Conservation (phyloP, 1,284 basidiomycete species). For the Sphagnurus paluster region DNA sequence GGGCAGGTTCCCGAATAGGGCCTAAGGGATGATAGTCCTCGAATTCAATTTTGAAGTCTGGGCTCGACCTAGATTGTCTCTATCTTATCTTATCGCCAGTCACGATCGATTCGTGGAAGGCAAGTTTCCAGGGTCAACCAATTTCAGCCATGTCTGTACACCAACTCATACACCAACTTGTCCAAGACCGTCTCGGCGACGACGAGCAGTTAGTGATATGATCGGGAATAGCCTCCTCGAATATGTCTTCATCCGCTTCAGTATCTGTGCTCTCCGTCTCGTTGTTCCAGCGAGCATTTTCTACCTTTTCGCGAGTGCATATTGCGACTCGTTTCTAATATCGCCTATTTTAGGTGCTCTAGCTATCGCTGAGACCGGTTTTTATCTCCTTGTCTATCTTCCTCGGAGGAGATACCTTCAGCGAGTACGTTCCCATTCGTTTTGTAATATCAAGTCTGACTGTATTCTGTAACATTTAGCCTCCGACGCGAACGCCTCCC, state of each 20-base stretch:
- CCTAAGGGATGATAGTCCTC: no score
- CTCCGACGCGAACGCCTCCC: conserved; percentile 40
- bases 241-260: conserved; percentile 52
- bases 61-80: no score
- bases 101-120: no score
- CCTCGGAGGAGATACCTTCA: conserved; percentile 47
- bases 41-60: no score
- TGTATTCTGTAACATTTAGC: conserved; percentile 21
- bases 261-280: conserved; percentile 47
- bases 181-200: no score
- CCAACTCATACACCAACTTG: no score
- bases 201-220: no score
- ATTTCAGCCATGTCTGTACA: no score
- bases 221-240: conserved; percentile 47
- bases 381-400: conserved; percentile 51
- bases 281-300: conserved; percentile 49
- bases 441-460: neutral
- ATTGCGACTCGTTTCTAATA: conserved; percentile 26
- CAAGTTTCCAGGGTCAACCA: no score
- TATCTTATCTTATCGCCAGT: no score
- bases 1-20: no score
- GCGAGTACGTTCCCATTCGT: conserved; percentile 32
- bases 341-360: conserved; percentile 34
- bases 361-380: conserved; percentile 44
- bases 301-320: conserved; percentile 35